phyloP scores from a whole-genome alignment of 331 rosid genomes.

The Pyrus hybrid region DNA sequence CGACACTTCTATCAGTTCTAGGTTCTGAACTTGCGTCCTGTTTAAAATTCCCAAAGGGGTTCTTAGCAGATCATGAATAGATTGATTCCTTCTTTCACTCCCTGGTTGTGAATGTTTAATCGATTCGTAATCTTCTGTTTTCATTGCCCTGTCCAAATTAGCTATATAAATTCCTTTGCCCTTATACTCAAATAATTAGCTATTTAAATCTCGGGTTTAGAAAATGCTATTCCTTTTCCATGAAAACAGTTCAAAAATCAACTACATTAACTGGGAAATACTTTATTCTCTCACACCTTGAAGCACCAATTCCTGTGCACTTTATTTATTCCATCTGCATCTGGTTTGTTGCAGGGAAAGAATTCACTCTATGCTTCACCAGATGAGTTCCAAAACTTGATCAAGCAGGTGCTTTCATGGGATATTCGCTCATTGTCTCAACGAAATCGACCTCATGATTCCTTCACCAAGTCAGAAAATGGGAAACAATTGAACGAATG shows the following conservation, averaged over 20 bases:
- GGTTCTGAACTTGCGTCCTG: neutral
- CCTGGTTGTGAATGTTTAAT: neutral
- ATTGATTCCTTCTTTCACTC: neutral
- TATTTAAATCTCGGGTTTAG: neutral
- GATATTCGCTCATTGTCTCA: constrained; percentile 80
- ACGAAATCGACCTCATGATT: constrained; percentile 53
- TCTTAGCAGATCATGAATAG: neutral
- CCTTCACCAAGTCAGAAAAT: constrained; percentile 20
- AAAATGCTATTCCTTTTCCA: neutral
- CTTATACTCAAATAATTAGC: neutral
- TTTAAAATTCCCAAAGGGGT: neutral
- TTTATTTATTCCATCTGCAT: too few species aligned
- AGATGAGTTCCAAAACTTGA: constrained; percentile 55
- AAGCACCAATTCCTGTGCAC: neutral
- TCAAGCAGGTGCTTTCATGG: constrained; percentile 91
- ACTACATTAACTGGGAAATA: neutral
- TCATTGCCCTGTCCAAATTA: neutral
- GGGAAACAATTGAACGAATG: constrained; percentile 15
- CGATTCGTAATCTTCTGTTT: neutral
- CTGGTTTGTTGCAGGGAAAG: constrained; percentile 42
- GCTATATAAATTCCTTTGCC: neutral
- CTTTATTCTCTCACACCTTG: neutral
- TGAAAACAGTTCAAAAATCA: neutral
- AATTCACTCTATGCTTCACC: constrained; percentile 67
- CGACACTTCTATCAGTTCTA: neutral